Evolutionary conservation across 352 stramenopile species (phyloP).

Genomic region (Phytophthora kernoviae): DNA sequence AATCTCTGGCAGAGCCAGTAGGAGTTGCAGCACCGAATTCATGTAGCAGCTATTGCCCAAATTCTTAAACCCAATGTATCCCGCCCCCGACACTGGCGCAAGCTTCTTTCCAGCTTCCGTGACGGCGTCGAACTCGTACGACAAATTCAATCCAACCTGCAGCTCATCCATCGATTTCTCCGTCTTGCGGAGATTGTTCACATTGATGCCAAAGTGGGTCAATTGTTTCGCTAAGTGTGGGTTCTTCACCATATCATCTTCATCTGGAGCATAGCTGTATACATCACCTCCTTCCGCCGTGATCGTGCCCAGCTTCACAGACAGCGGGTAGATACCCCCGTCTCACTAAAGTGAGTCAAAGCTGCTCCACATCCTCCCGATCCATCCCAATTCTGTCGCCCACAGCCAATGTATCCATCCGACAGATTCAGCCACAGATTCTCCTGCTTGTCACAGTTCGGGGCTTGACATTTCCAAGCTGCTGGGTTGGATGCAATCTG

Average conservation of each 20-base stretch:
- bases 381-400: slow-evolving; percentile 96
- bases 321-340: slow-evolving; percentile 94
- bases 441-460: slow-evolving; percentile 94
- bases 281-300: slow-evolving; percentile 96
- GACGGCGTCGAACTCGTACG: slow-evolving; percentile 98
- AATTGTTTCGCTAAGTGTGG: slow-evolving; percentile 95
- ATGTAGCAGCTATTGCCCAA: slow-evolving; percentile 99
- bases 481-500: slow-evolving; percentile 75
- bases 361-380: slow-evolving; percentile 96
- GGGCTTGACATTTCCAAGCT: slow-evolving; percentile 89
- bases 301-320: slow-evolving; percentile 99
- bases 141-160: slow-evolving; percentile 97
- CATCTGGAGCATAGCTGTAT: slow-evolving; percentile 97
- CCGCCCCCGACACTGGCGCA: slow-evolving; percentile 88
- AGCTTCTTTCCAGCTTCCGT: slow-evolving; percentile 96
- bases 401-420: slow-evolving; percentile 86
- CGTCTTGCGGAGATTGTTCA: slow-evolving; percentile 95
- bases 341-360: slow-evolving; percentile 95
- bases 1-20: slow-evolving; percentile 86
- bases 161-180: slow-evolving; percentile 99
- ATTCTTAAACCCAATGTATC: slow-evolving; percentile 97
- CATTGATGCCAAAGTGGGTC: slow-evolving; percentile 95
- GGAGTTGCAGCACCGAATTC: slow-evolving; percentile 96
- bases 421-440: slow-evolving; percentile 99
- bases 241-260: slow-evolving; percentile 98